A percentile compares a stretch with the other conserved stretches of the same genome.
These are phyloP conservation scores for Melampsora larici-populina DNA, from an alignment of 1,284 basidiomycete species.

Conservation along the genomic window DNA sequence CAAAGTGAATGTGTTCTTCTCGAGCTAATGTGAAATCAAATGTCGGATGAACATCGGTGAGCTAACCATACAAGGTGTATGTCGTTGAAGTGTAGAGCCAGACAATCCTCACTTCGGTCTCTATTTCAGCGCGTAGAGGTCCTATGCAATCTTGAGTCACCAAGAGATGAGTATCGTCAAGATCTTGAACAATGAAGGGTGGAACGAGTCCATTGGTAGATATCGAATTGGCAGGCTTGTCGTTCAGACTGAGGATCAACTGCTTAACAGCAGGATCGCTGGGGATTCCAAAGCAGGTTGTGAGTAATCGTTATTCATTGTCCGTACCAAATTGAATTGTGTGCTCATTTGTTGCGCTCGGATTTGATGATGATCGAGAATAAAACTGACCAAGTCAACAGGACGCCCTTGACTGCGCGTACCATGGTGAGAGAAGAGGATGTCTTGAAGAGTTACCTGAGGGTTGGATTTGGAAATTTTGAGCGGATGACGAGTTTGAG, in stretches of 20 bases:
- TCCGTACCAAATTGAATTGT: not conserved
- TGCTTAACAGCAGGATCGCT: conserved; percentile 53
- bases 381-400: conserved; percentile 32
- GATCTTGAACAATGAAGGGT: conserved; percentile 52
- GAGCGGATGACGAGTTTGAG: too few relatives aligned
- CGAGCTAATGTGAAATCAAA: conserved; percentile 13
- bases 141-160: conserved; percentile 49
- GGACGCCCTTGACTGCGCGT: conserved; percentile 16
- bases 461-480: too few relatives aligned
- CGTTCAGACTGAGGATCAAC: conserved; percentile 51
- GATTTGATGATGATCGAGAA: not conserved
- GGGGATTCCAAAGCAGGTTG: not conserved
- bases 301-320: not conserved
- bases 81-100: not conserved
- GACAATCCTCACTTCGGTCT: conserved; percentile 49
- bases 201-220: conserved; percentile 25
- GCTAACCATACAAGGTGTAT: not conserved
- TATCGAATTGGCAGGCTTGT: conserved; percentile 45
- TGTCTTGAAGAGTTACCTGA: too few relatives aligned
- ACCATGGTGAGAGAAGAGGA: conserved; percentile 18
- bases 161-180: conserved; percentile 53
- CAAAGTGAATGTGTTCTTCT: conserved; percentile 41
- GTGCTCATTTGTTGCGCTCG: not conserved
- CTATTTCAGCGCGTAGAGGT: conserved; percentile 48
- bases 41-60: not conserved